Conservation (phyloP, 2,329 filamentous ascomycete species). For the Metarhizium humberi region DNA sequence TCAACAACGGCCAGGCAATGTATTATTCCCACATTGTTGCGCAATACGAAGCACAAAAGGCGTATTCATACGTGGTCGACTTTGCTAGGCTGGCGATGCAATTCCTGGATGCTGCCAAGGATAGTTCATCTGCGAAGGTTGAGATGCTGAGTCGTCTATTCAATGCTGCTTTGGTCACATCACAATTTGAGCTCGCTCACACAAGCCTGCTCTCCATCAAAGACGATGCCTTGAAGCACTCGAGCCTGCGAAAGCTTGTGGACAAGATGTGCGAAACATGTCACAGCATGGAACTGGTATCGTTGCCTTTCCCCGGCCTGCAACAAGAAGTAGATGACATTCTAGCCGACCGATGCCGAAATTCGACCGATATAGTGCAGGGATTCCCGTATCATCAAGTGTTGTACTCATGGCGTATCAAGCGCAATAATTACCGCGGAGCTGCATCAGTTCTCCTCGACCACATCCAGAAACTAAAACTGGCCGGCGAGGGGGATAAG, state of each 20-base stretch:
- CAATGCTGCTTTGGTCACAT: conserved; percentile 68
- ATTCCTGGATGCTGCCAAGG: conserved; percentile 31
- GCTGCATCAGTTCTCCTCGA: conserved; percentile 55
- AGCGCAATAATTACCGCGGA: conserved; percentile 77
- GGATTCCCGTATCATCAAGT: conserved; percentile 83
- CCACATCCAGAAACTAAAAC: conserved; percentile 52
- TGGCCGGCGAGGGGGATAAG: conserved; percentile 49
- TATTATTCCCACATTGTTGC: conserved; percentile 83
- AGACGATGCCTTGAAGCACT: conserved; percentile 61
- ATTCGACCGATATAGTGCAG: conserved; percentile 53
- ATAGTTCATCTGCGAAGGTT: conserved; percentile 38
- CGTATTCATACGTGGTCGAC: conserved; percentile 73
- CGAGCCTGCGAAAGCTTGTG: conserved; percentile 61
- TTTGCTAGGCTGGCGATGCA: conserved; percentile 71
- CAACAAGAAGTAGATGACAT: conserved; percentile 71
- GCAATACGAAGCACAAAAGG: conserved; percentile 70
- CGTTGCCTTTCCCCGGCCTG: conserved; percentile 70
- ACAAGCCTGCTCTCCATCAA: conserved; percentile 65
- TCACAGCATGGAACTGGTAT: conserved; percentile 58
- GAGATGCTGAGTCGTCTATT: conserved; percentile 81
- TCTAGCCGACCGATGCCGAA: conserved; percentile 61
- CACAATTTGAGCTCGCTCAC: conserved; percentile 76
- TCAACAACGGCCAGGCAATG: conserved; percentile 64
- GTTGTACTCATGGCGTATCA: conserved; percentile 83
- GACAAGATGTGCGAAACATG: conserved; percentile 60